Evolutionary conservation across 1,284 basidiomycete genomes (phyloP).

Genomic region (Cryptococcus sp.): DNA sequence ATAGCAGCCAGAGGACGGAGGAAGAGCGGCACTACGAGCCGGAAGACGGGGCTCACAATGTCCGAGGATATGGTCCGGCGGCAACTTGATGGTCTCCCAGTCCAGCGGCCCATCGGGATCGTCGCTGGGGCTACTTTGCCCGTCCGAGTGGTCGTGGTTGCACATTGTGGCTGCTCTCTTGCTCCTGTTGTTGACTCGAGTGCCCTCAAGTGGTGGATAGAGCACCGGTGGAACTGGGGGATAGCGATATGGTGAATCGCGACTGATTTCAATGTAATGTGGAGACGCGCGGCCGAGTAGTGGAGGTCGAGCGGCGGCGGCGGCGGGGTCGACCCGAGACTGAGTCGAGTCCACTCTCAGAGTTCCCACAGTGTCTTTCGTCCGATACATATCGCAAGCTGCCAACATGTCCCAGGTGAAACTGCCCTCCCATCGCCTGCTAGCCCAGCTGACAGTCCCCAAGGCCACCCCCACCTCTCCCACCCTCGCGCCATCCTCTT

Average conservation of each 20-base stretch:
- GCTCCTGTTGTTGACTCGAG: neutral
- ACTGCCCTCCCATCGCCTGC: too few relatives aligned
- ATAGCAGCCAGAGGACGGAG: neutral
- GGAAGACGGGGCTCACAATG: constrained; percentile 22
- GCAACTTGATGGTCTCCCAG: constrained; percentile 33
- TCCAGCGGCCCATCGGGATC: constrained; percentile 27
- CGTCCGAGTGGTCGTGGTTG: neutral
- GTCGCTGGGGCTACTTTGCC: neutral
- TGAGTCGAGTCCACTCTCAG: too few relatives aligned
- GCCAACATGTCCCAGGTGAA: too few relatives aligned
- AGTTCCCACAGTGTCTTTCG: too few relatives aligned
- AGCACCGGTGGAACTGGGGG: neutral
- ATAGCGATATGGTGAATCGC: neutral
- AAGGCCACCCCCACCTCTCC: too few relatives aligned
- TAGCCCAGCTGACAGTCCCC: too few relatives aligned
- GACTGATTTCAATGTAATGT: constrained; percentile 7
- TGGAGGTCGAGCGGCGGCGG: too few relatives aligned
- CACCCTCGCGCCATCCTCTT: neutral
- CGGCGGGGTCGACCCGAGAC: too few relatives aligned
- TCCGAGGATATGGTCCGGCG: constrained; percentile 27
- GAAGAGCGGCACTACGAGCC: neutral
- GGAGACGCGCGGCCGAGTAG: too few relatives aligned
- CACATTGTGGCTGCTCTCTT: neutral
- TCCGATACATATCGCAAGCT: too few relatives aligned
- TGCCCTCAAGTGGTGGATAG: neutral